Evolutionary conservation across 2,329 filamentous ascomycete species (phyloP).

Genomic region (Diaporthe longicolla): DNA sequence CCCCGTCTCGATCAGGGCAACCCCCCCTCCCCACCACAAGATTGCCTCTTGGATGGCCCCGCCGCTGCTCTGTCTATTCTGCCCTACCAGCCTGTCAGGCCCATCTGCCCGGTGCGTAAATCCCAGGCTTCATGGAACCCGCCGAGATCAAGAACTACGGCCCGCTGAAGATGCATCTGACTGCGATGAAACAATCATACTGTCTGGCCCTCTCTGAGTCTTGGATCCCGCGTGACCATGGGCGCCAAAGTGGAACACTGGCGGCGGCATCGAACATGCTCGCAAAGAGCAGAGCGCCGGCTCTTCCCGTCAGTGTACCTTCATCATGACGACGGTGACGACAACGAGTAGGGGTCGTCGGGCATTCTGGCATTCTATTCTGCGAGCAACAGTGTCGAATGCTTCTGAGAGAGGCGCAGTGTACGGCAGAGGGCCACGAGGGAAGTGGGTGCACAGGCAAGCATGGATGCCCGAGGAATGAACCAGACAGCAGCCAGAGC

Average conservation of each 20-base stretch:
- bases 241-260: background rate
- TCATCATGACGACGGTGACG: slow-evolving; percentile 41
- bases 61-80: too few relatives aligned
- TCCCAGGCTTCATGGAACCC: background rate
- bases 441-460: too few relatives aligned
- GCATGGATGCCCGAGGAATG: slow-evolving; percentile 3
- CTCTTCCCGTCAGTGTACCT: slow-evolving; percentile 18
- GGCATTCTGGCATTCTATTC: background rate
- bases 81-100: background rate
- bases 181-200: background rate
- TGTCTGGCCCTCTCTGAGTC: background rate
- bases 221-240: background rate
- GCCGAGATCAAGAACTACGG: background rate
- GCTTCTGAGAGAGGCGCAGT: too few relatives aligned
- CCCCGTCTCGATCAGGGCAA: slow-evolving; percentile 20
- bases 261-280: background rate
- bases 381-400: too few relatives aligned
- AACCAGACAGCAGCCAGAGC: slow-evolving; percentile 1
- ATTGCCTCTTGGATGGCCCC: background rate
- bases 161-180: slow-evolving; percentile 10
- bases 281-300: slow-evolving; percentile 7
- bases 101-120: background rate
- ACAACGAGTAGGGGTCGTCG: background rate
- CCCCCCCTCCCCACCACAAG: background rate
- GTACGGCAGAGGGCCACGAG: too few relatives aligned